Evolutionary conservation across 441 rosid species (phyloP), one percentile per base, ranked within the genome.

Genomic region (Eutrema salsugineum): DNA sequence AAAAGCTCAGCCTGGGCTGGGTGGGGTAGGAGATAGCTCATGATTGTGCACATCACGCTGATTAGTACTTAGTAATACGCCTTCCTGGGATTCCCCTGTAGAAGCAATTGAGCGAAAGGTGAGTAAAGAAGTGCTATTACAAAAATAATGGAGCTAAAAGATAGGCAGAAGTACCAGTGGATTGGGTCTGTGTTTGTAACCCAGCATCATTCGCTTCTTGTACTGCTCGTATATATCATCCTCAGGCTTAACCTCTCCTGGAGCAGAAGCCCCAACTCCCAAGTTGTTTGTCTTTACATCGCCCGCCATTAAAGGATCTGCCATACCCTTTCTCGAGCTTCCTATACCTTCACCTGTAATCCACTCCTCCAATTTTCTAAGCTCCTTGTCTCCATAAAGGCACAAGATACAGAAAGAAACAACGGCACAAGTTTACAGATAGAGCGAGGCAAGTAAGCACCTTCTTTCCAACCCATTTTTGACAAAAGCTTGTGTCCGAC

Each of bases 381-480:
- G 68, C 72, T 51, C 70, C 39, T 77, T 30, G 73, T 54, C 55
- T 46, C 71, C 77, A 72, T 16, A 15, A 55, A 68, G 79, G 63
- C 56, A 73, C 70, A 71, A 72, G 56, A 68, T 58, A 77, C 63
- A 80, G 73, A 73, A 48, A 74, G 54, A 17, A 64, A 64, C 72
- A 62, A 73, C 64, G 69, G 61, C 55, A 70, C 66, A 63, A 63
- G 66, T 53, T 12, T 40, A 63, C 70, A 68, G 72, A 77, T 68
- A 72, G 33, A 72, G 62, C 66, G 66, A 77, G 51, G 66, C 64
- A 56, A 78, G 63, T 78, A 63, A 36, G 66, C 49, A 92, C 97
- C 99, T 91, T 93, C 98, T 88, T 81, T 93, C 98, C 98, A 93
- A 27, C 99, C 99, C 98, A 96, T 96, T 84, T 91, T 93, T n/a